These are phyloP conservation scores for Fusarium lyarnte DNA, from an alignment of 2,329 filamentous ascomycete genomes.

Conservation along the genomic window DNA sequence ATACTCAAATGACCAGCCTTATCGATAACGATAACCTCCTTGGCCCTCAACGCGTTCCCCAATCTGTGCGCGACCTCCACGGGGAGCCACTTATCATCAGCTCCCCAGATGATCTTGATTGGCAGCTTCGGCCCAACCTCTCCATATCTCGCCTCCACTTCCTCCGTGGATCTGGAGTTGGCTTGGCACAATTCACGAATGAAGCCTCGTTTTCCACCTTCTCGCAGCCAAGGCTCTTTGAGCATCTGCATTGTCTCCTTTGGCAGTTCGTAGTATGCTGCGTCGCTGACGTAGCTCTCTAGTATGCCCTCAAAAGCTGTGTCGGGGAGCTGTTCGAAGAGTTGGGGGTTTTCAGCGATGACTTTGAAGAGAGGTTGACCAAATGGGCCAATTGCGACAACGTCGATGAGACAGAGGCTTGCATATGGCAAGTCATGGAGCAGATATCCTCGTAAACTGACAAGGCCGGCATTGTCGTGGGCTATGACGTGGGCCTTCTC, in stretches of 20 bases:
- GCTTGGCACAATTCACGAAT: slow-evolving; percentile 51
- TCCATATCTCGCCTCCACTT: slow-evolving; percentile 51
- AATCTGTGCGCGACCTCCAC: slow-evolving; percentile 47
- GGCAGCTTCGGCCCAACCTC: slow-evolving; percentile 49
- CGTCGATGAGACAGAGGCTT: slow-evolving; percentile 54
- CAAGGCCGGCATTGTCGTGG: slow-evolving; percentile 56
- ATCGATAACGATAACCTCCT: slow-evolving; percentile 47
- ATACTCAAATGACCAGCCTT: slow-evolving; percentile 56
- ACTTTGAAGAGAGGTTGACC: slow-evolving; percentile 56
- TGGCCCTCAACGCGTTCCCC: slow-evolving; percentile 43
- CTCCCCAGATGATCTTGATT: slow-evolving; percentile 56
- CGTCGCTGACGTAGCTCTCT: slow-evolving; percentile 52
- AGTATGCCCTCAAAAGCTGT: slow-evolving; percentile 52
- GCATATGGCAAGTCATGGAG: slow-evolving; percentile 50
- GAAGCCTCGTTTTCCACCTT: slow-evolving; percentile 48
- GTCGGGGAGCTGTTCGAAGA: slow-evolving; percentile 49
- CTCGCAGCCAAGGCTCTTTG: slow-evolving; percentile 48
- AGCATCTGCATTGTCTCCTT: slow-evolving; percentile 49
- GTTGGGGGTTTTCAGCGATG: slow-evolving; percentile 46
- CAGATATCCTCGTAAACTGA: slow-evolving; percentile 51
- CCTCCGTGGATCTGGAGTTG: slow-evolving; percentile 38
- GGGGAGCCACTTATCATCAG: slow-evolving; percentile 55
- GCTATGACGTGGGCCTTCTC: slow-evolving; percentile 52
- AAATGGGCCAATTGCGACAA: slow-evolving; percentile 55
- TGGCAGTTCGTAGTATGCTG: slow-evolving; percentile 44